These are phyloP conservation scores for Rhodotorula sp. DNA, from an alignment of 1,284 basidiomycete species.

Conservation along the genomic window DNA sequence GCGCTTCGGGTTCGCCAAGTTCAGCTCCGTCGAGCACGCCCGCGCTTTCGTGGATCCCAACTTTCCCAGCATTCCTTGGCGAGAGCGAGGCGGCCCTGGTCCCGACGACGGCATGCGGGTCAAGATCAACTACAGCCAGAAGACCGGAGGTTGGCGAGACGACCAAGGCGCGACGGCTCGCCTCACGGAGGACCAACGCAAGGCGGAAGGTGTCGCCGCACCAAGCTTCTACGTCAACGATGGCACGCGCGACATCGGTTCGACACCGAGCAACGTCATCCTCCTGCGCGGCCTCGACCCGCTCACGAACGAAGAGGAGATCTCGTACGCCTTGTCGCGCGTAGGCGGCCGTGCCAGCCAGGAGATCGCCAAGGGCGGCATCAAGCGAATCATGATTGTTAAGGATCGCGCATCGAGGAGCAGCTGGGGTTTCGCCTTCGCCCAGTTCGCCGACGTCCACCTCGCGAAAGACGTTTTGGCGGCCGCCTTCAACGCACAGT, in stretches of 20 bases:
- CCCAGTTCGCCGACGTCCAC: conserved; percentile 73
- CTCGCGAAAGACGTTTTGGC: conserved; percentile 40
- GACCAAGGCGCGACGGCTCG: conserved; percentile 41
- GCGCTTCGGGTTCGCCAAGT: conserved; percentile 91
- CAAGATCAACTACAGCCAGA: conserved; percentile 52
- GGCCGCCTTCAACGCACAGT: conserved; percentile 32
- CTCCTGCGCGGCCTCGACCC: conserved; percentile 83
- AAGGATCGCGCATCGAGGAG: conserved; percentile 77
- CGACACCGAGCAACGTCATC: conserved; percentile 62
- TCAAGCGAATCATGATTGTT: conserved; percentile 78
- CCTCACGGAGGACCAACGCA: conserved; percentile 29
- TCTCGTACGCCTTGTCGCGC: conserved; percentile 50
- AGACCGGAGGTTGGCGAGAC: conserved; percentile 51
- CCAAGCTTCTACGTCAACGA: conserved; percentile 61
- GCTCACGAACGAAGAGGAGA: conserved; percentile 63
- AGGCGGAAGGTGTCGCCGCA: conserved; percentile 42
- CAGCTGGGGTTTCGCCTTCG: conserved; percentile 87
- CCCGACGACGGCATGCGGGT: conserved; percentile 36
- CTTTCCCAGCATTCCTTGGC: conserved; percentile 37
- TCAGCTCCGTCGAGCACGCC: conserved; percentile 75
- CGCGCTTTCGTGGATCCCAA: conserved; percentile 74
- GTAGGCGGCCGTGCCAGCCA: conserved; percentile 58
- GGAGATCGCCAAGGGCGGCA: conserved; percentile 70
- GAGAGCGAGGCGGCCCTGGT: conserved; percentile 27
- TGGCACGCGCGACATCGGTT: conserved; percentile 89